phyloP scores from a whole-genome alignment of 495 filamentous ascomycete genomes.

The Lasiosphaeria ovina region DNA sequence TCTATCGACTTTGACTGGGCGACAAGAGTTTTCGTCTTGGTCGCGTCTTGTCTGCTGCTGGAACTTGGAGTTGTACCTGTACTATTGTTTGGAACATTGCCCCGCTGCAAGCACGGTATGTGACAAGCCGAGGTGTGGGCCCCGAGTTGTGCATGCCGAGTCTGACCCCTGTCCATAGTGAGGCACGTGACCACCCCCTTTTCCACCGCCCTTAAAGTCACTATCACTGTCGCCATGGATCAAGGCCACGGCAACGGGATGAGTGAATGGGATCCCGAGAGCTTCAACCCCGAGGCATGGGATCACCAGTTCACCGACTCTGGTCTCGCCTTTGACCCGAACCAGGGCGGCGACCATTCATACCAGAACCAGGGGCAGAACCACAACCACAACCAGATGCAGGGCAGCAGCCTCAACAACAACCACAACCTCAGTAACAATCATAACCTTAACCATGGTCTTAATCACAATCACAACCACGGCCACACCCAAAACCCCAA shows the following conservation, averaged over 20 bases:
- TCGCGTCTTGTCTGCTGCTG: too few species aligned
- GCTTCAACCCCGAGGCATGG: slow-evolving; percentile 22
- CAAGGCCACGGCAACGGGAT: slow-evolving; percentile 22
- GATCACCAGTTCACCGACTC: slow-evolving; percentile 23
- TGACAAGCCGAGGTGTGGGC: not conserved
- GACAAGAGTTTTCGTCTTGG: too few species aligned
- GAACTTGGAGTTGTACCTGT: too few species aligned
- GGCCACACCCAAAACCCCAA: slow-evolving; percentile 22
- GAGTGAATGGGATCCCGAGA: slow-evolving; percentile 26
- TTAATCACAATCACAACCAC: slow-evolving; percentile 13
- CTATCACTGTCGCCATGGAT: slow-evolving; percentile 20
- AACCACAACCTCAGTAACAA: slow-evolving; percentile 14
- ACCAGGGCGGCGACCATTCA: slow-evolving; percentile 11
- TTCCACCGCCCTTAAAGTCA: slow-evolving; percentile 4
- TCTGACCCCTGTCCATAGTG: not conserved
- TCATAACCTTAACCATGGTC: slow-evolving; percentile 2
- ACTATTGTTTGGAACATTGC: too few species aligned
- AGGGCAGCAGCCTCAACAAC: slow-evolving; percentile 17
- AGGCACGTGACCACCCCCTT: slow-evolving; percentile 21
- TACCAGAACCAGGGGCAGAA: slow-evolving; percentile 10
- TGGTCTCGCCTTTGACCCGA: slow-evolving; percentile 18
- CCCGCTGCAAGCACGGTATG: too few species aligned
- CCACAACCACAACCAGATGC: slow-evolving; percentile 14
- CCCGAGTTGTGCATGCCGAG: not conserved
- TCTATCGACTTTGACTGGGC: too few species aligned